Percentiles rank a stretch among this genome's conserved stretches.
These are phyloP conservation scores for Alternaria metachromatica DNA, from an alignment of 2,329 filamentous ascomycete genomes.

Conservation along the genomic window DNA sequence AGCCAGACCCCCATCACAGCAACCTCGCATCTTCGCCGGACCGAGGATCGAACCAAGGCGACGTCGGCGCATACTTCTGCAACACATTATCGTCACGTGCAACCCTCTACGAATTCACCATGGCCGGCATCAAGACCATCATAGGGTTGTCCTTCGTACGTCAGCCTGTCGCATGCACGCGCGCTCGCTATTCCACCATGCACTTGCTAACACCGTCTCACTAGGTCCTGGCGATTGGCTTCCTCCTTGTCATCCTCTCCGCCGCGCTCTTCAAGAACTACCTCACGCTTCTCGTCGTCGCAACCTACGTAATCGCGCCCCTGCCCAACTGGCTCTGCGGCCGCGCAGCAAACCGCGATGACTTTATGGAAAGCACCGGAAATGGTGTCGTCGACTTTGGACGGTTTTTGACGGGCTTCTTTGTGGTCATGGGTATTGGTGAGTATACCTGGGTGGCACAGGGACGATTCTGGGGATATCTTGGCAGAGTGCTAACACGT, in stretches of 20 bases:
- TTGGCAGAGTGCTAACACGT: conserved; percentile 16
- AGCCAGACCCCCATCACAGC: conserved; percentile 7
- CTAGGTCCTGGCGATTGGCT: conserved; percentile 92
- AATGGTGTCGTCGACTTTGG: conserved; percentile 91
- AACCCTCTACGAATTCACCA: conserved; percentile 44
- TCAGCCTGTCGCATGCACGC: conserved; percentile 28
- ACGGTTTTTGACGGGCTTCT: conserved; percentile 90
- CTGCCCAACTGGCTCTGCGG: conserved; percentile 96
- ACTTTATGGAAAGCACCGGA: conserved; percentile 87
- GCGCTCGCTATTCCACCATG: not conserved
- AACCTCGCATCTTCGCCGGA: conserved; percentile 11
- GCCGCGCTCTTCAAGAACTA: conserved; percentile 95
- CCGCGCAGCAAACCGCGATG: conserved; percentile 88
- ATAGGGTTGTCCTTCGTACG: conserved; percentile 96
- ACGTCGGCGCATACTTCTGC: not conserved
- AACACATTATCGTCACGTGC: not conserved
- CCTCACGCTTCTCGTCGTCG: conserved; percentile 93
- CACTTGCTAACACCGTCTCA: conserved; percentile 2
- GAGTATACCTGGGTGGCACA: conserved; percentile 51
- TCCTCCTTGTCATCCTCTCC: conserved; percentile 97
- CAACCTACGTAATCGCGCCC: conserved; percentile 91
- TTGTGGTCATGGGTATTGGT: conserved; percentile 98
- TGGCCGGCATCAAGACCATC: conserved; percentile 97
- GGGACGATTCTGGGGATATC: not conserved
- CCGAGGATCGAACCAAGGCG: conserved; percentile 1